Evolutionary conservation across 139 green algal species (phyloP), one percentile per base, ranked within the genome.

Genomic region (Closterium sp.): DNA sequence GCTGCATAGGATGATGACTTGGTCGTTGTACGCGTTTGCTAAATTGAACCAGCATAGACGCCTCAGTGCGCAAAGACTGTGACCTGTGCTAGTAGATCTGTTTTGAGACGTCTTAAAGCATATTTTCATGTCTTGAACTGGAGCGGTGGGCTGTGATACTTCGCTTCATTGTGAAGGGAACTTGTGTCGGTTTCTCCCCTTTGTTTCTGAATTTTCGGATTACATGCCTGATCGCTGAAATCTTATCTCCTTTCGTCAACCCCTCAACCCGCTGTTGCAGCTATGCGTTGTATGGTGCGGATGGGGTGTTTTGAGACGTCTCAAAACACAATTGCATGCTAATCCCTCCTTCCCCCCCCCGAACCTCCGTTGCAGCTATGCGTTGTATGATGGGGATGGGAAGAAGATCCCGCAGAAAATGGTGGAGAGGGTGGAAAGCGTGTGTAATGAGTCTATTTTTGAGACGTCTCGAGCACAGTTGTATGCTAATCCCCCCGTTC

Each of bases 331-430:
- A 66, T 87, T 2, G n/a, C n/a, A n/a, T 34, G 12, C 33, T 7
- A 1, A 34, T 87, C 12, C 33, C 84, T 3, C 33, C 33, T 21
- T 87, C 6, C 84, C 32, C 6, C 34, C 34, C 4, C 30, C 2
- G 34, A n/a, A n/a, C n/a, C n/a, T 85, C 84, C 32, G 55, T 76
- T 92, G 86, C 90, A 92, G 90, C 86, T 92, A 92, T 25, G 84
- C 84, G 33, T 23, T 92, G 32, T 92, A 43, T 30, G 90, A 92
- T 25, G n/a, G 55, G 25, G 84, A 92, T 34, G 90, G 90, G 34
- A 32, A 90, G 33, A 34, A 83, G 66, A 31, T 92, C 16, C n/a
- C 55, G 7, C 84, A 31, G 23, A 32, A 92, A 0, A 7, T 90
- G 28, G 90, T 92, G 33, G 90, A 34, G 4, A 16, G 84, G 2